Conservation (phyloP, 129 eudicot species). For the Flaveria bidentis region DNA sequence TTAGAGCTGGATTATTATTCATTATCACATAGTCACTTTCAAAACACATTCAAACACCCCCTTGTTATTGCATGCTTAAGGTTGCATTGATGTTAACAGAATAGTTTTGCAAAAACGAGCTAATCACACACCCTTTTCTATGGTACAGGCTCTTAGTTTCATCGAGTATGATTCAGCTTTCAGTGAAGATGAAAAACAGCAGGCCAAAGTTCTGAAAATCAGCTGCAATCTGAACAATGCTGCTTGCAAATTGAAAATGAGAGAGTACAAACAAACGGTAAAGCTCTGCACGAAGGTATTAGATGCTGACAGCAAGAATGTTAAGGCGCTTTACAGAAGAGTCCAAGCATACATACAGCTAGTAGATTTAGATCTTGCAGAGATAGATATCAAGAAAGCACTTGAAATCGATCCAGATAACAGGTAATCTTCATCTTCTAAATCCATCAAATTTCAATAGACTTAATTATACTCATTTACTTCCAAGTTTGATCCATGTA, state of each 20-base stretch:
- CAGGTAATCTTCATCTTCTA: conserved; percentile 41
- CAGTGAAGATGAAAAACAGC: conserved; percentile 47
- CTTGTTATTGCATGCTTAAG: neutral
- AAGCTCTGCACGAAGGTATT: conserved; percentile 70
- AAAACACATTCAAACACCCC: neutral
- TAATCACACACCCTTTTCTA: neutral
- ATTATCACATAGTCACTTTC: neutral
- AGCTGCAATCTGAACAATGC: conserved; percentile 70
- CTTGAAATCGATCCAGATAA: conserved; percentile 64
- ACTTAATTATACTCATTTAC: neutral
- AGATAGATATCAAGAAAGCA: conserved; percentile 59
- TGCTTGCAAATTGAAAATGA: conserved; percentile 67
- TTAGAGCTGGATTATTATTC: too few relatives aligned
- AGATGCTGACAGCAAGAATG: conserved; percentile 52
- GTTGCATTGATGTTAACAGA: neutral
- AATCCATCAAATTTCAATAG: neutral
- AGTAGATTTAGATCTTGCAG: conserved; percentile 66
- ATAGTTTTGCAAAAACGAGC: neutral
- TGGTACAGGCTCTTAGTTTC: conserved; percentile 62
- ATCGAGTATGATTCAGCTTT: conserved; percentile 62
- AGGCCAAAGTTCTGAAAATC: conserved; percentile 42
- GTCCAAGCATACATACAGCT: conserved; percentile 59
- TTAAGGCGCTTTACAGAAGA: conserved; percentile 71
- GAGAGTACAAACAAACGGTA: conserved; percentile 48
- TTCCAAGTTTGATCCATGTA: neutral